phyloP scores from a whole-genome alignment of 2,329 filamentous ascomycete species.

The Ceratocystis cubensis region DNA sequence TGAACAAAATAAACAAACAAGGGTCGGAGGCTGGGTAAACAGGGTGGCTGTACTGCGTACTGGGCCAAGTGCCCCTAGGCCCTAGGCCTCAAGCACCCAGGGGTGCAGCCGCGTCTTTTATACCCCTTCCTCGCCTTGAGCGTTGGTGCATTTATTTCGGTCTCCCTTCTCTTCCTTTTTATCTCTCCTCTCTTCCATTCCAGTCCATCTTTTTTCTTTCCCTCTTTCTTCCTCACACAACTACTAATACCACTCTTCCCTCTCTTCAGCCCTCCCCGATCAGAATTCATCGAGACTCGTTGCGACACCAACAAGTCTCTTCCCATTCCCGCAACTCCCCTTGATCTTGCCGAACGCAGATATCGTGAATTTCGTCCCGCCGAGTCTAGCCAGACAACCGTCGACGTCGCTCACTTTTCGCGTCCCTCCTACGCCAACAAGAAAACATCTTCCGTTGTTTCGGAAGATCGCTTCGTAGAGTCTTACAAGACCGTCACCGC shows the following conservation, averaged over 20 bases:
- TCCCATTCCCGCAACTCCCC: slow-evolving; percentile 36
- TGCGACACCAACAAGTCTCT: slow-evolving; percentile 49
- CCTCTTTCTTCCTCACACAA: slow-evolving; percentile 33
- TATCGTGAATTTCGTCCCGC: slow-evolving; percentile 40
- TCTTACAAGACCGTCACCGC: slow-evolving; percentile 27
- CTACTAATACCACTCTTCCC: slow-evolving; percentile 12
- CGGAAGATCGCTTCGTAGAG: slow-evolving; percentile 23
- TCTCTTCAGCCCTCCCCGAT: slow-evolving; percentile 27
- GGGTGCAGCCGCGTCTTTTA: slow-evolving; percentile 16
- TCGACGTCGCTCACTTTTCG: slow-evolving; percentile 25
- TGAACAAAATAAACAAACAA: slow-evolving; percentile 20
- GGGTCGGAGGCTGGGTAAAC: slow-evolving; percentile 13
- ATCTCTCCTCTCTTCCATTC: slow-evolving; percentile 5
- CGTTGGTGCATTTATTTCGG: slow-evolving; percentile 8
- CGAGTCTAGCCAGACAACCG: slow-evolving; percentile 34
- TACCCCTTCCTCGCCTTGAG: slow-evolving; percentile 15
- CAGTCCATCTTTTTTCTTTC: not conserved
- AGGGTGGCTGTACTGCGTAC: slow-evolving; percentile 14
- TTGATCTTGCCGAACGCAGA: slow-evolving; percentile 54
- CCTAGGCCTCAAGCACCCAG: not conserved
- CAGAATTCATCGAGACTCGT: slow-evolving; percentile 49
- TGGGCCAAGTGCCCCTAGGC: not conserved
- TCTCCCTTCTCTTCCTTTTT: slow-evolving; percentile 4
- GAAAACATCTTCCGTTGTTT: slow-evolving; percentile 17
- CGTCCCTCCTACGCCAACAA: slow-evolving; percentile 18